Base-by-base conservation (phyloP, 352 stramenopile species). In the Pythium phragmitis region DNA sequence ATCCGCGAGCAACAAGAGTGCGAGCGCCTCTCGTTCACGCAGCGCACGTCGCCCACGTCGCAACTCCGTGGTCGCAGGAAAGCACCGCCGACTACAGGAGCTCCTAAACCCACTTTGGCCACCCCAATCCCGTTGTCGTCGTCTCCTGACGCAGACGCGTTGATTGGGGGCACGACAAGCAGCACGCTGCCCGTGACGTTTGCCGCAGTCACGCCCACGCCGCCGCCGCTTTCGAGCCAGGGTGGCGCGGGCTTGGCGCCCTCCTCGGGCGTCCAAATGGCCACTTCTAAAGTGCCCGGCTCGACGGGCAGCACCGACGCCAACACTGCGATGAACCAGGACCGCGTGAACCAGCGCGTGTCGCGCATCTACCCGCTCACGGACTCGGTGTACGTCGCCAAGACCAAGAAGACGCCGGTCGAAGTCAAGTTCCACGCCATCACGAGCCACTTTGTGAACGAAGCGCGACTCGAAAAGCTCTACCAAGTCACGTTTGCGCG, bases 401-500 rank as follows among this genome's bases (percentile, higher is more conserved):
- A 88, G 61, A 74, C 72, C 26, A 91, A 91, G 74, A 91, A 91
- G 61, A 88, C 82, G 1, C 82, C 82, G 3, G 82, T 91, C 19
- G 82, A 91, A 59, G 78, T 91, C 23, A 88, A 87, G 36, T 93
- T 91, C 57, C 85, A 93, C 57, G 72, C 85, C 1, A 19, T 93
- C 37, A 91, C 82, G 37, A 89, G 79, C 57, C 72, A 77, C 5
- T 93, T 93, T 45, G 48, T 89, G 43, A 88, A 88, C 58, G 80
- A 93, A 42, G 51, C 80, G 28, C 74, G 84, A 26, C 70, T 93
- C 1, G 85, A 93, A 52, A 88, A 90, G 59, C 64, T 93, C 21
- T 93, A 91, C 56, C 80, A 89, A 65, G 82, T 91, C 16, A 93
- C 83, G 0, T 91, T 91, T 66, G 85, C 82, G n/a, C 79, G 82